phyloP scores from a whole-genome alignment of 805 yeast species.

The Candida morakotiae region DNA sequence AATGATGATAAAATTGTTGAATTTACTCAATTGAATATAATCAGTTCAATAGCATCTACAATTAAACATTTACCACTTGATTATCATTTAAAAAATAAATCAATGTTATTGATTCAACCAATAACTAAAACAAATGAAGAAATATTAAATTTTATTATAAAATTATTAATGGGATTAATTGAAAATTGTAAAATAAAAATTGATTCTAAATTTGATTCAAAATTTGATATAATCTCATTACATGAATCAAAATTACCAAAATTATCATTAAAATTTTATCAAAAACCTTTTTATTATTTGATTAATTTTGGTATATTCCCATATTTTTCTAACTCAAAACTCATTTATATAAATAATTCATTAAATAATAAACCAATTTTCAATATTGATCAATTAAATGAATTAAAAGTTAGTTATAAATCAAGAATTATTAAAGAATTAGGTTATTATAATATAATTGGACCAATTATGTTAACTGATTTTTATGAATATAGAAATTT shows the following conservation, averaged over 20 bases:
- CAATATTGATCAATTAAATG: background rate
- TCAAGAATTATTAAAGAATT: slow-evolving; percentile 51
- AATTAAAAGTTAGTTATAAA: slow-evolving; percentile 11
- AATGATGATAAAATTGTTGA: slow-evolving; percentile 9
- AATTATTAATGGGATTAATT: slow-evolving; percentile 37
- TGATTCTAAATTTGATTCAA: background rate
- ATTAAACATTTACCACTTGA: slow-evolving; percentile 43
- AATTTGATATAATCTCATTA: slow-evolving; percentile 2
- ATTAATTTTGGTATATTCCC: slow-evolving; percentile 3
- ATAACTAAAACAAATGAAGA: slow-evolving; percentile 17
- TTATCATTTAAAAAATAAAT: slow-evolving; percentile 25
- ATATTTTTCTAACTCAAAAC: slow-evolving; percentile 1
- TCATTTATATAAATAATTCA: slow-evolving; percentile 7
- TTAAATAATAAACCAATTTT: background rate
- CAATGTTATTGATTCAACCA: slow-evolving; percentile 15
- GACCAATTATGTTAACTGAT: slow-evolving; percentile 58
- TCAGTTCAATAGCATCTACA: slow-evolving; percentile 51
- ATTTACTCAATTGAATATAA: slow-evolving; percentile 50
- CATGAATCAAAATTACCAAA: slow-evolving; percentile 3
- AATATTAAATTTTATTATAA: slow-evolving; percentile 28
- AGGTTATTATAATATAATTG: slow-evolving; percentile 43
- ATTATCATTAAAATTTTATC: background rate
- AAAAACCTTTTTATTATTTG: background rate
- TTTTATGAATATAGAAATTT: slow-evolving; percentile 62
- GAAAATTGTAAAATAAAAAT: slow-evolving; percentile 3